phyloP scores from a whole-genome alignment of 108 stramenopile genomes.

The Nannochloropsis gaditana region DNA sequence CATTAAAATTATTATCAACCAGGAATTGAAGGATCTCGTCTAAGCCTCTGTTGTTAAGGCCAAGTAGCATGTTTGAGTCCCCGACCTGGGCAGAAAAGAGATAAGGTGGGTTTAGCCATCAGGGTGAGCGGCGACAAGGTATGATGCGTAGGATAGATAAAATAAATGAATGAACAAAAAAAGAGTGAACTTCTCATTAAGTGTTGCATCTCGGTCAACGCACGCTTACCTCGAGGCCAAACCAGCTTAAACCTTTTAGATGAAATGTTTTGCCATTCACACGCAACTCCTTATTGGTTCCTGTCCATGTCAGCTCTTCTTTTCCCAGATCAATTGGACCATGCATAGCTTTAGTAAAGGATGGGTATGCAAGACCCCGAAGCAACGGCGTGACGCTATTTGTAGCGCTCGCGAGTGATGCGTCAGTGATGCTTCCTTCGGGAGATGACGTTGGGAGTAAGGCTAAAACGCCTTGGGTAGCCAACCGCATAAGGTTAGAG shows the following conservation, averaged over 20 bases:
- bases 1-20: not conserved
- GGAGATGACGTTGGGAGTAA: not conserved
- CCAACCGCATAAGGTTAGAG: not conserved
- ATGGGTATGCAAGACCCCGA: not conserved
- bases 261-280: not conserved
- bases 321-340: constrained; percentile 16
- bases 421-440: not conserved
- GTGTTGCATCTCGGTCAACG: no score
- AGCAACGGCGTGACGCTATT: not conserved
- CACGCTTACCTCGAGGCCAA: constrained; percentile 6
- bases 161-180: no score
- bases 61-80: not conserved
- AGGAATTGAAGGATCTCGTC: not conserved
- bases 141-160: no score
- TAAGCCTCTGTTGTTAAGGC: not conserved
- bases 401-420: not conserved
- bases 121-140: not conserved
- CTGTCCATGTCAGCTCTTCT: not conserved
- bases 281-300: not conserved
- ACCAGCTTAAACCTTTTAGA: not conserved
- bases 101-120: not conserved
- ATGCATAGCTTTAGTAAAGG: not conserved
- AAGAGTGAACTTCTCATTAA: no score
- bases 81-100: not conserved
- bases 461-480: not conserved